A percentile compares a stretch with the other conserved stretches of the same genome.
Evolutionary conservation across 371 early-diverging fungal species (phyloP).

Genomic region (Syncephalastrum racemosum): DNA sequence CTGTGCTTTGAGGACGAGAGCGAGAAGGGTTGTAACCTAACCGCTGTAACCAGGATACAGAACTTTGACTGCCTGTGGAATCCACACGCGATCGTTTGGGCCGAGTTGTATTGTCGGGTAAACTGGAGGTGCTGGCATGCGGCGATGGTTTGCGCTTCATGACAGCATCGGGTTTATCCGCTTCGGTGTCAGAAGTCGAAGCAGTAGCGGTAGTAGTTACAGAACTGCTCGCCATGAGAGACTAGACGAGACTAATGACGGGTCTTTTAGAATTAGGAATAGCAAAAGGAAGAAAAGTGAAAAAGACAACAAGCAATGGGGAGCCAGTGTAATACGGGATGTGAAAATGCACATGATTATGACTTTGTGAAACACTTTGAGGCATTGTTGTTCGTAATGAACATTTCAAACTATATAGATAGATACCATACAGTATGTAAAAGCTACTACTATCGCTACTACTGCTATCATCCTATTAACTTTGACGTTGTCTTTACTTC

Average conservation of each 20-base stretch:
- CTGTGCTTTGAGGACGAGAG: too few relatives aligned
- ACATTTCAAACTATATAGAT: too few relatives aligned
- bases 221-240: background rate
- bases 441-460: too few relatives aligned
- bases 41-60: conserved; percentile 11
- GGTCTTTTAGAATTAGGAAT: too few relatives aligned
- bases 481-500: background rate
- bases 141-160: conserved; percentile 3
- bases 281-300: background rate
- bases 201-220: background rate
- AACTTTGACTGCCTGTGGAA: conserved; percentile 14
- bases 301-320: background rate
- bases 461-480: too few relatives aligned
- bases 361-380: too few relatives aligned
- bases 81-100: conserved; percentile 13
- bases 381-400: too few relatives aligned
- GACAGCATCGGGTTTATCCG: background rate
- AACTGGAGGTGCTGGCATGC: conserved; percentile 3
- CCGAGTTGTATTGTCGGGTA: background rate
- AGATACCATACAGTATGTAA: too few relatives aligned
- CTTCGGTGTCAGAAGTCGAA: background rate
- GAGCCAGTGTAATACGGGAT: too few relatives aligned
- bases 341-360: too few relatives aligned
- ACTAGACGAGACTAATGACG: background rate
- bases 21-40: background rate